Percentiles rank a stretch among this genome's conserved stretches.
These are phyloP conservation scores for Discostella pseudostelligera DNA, from an alignment of 108 stramenopile species.

Conservation along the genomic window DNA sequence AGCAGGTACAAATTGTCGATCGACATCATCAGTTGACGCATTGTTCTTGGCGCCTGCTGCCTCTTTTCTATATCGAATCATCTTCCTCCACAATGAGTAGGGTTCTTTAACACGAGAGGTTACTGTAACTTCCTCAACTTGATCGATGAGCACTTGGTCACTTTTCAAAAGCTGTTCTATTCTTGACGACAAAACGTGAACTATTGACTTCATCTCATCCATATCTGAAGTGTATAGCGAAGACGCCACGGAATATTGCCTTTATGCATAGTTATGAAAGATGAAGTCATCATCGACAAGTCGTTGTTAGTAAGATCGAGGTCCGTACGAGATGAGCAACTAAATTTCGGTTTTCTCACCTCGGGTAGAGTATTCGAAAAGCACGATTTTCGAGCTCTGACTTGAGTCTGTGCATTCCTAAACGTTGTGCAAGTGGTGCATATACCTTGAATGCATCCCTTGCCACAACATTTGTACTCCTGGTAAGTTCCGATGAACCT, in stretches of 20 bases:
- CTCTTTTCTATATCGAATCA: slow-evolving; percentile 72
- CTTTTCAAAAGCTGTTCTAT: slow-evolving; percentile 52
- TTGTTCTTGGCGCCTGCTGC: slow-evolving; percentile 59
- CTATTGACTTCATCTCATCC: slow-evolving; percentile 55
- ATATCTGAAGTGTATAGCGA: slow-evolving; percentile 52
- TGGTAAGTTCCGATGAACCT: slow-evolving; percentile 13
- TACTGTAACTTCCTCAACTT: slow-evolving; percentile 55
- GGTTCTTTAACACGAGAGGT: slow-evolving; percentile 74
- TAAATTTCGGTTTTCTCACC: not conserved
- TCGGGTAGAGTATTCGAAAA: slow-evolving; percentile 71
- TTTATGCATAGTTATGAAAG: not conserved
- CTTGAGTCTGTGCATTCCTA: slow-evolving; percentile 75
- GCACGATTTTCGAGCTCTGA: slow-evolving; percentile 64
- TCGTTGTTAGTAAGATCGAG: not conserved
- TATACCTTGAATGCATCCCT: slow-evolving; percentile 66
- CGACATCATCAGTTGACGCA: not conserved
- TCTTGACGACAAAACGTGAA: slow-evolving; percentile 42
- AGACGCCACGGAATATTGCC: slow-evolving; percentile 67
- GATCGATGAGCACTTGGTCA: slow-evolving; percentile 50
- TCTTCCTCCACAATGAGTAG: slow-evolving; percentile 71
- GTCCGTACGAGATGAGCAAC: not conserved
- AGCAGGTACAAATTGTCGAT: slow-evolving; percentile 10
- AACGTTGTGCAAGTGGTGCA: slow-evolving; percentile 61
- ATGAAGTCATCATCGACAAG: not conserved
- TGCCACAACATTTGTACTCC: slow-evolving; percentile 37